Percentiles rank a stretch among this genome's conserved stretches.
phyloP scores from a whole-genome alignment of 139 green algal species.

The Raphidocelis subcapitata region DNA sequence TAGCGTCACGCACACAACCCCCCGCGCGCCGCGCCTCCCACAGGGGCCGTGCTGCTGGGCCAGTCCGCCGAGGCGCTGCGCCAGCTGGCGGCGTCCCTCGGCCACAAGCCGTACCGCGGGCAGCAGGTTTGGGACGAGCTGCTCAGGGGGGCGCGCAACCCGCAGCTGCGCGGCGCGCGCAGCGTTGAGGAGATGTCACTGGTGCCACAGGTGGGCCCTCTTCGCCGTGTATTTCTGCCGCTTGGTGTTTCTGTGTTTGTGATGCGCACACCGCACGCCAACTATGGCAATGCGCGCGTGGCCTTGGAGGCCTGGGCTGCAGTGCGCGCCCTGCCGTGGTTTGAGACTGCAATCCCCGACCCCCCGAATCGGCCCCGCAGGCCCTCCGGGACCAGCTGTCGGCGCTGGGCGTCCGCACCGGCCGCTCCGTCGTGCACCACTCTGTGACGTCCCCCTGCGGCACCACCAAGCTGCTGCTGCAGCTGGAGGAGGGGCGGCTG shows the following conservation, averaged over 20 bases:
- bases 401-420: conserved; percentile 51
- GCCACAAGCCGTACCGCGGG: conserved; percentile 42
- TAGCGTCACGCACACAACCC: neutral
- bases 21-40: neutral
- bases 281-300: no score
- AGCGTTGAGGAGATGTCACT: neutral
- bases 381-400: conserved; percentile 50
- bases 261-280: neutral
- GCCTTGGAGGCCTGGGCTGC: no score
- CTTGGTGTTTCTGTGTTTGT: neutral
- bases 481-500: conserved; percentile 83
- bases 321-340: neutral
- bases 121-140: conserved; percentile 60
- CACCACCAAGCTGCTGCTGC: conserved; percentile 92
- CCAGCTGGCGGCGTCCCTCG: conserved; percentile 29
- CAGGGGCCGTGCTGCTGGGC: conserved; percentile 29
- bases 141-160: neutral
- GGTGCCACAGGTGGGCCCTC: neutral
- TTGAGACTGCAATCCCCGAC: neutral
- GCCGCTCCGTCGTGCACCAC: conserved; percentile 70
- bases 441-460: conserved; percentile 62
- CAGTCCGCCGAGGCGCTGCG: conserved; percentile 39
- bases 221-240: neutral
- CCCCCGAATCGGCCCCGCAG: conserved; percentile 53
- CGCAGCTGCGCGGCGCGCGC: neutral